These are phyloP conservation scores for Candida ovalis DNA, from an alignment of 805 yeast species.

Conservation along the genomic window DNA sequence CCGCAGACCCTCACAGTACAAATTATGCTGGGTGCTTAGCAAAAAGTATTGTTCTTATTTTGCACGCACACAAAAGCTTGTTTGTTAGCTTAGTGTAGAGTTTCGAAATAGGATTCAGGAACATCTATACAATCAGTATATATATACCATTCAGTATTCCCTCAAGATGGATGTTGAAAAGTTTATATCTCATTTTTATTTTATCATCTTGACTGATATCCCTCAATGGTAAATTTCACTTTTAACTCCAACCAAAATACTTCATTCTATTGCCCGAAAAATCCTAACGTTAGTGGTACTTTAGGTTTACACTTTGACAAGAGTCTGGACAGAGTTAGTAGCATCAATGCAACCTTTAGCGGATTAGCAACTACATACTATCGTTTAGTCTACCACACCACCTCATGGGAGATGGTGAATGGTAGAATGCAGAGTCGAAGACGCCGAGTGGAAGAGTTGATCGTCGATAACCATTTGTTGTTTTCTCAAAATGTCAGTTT, in stretches of 20 bases:
- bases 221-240: conserved; percentile 1
- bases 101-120: no score
- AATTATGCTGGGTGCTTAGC: no score
- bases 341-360: conserved; percentile 11
- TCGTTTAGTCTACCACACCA: conserved; percentile 6
- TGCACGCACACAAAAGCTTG: no score
- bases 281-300: conserved; percentile 11
- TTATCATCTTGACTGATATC: no score
- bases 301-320: conserved; percentile 7
- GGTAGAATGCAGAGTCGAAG: not conserved
- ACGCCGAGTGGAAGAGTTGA: conserved; percentile 2
- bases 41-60: no score
- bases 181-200: no score
- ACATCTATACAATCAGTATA: no score
- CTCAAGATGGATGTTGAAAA: no score
- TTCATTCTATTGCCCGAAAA: conserved; percentile 11
- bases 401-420: not conserved
- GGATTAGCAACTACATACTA: conserved; percentile 9
- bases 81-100: no score
- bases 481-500: conserved; percentile 4
- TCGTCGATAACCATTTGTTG: conserved; percentile 9
- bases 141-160: no score
- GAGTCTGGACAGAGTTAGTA: conserved; percentile 2
- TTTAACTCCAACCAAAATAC: not conserved
- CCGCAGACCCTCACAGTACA: no score